These are phyloP conservation scores for Xylaria curta DNA, from an alignment of 495 filamentous ascomycete species.

Conservation along the genomic window DNA sequence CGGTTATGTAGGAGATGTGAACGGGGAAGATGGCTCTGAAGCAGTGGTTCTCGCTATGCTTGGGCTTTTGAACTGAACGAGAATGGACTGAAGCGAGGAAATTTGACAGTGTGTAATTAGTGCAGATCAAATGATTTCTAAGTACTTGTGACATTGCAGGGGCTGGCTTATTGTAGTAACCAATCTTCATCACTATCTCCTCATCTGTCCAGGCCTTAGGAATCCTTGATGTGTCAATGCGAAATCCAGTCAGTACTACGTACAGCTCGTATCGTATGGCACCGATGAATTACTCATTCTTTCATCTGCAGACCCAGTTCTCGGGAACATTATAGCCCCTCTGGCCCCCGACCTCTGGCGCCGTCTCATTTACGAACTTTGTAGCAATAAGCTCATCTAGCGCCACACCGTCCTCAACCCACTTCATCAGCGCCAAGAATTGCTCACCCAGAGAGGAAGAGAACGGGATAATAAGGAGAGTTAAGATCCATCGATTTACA, in stretches of 20 bases:
- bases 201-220: not conserved
- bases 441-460: too few species aligned
- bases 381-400: not conserved
- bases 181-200: not conserved
- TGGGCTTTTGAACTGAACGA: slow-evolving; percentile 34
- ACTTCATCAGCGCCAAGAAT: too few species aligned
- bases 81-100: slow-evolving; percentile 7
- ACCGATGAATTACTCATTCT: not conserved
- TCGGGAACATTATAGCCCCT: not conserved
- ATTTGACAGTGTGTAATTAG: not conserved
- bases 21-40: slow-evolving; percentile 45
- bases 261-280: not conserved
- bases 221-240: not conserved
- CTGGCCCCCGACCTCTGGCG: not conserved
- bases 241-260: not conserved
- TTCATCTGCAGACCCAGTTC: too few species aligned
- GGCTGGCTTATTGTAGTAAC: not conserved
- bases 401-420: too few species aligned
- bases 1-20: slow-evolving; percentile 57
- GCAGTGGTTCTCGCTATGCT: slow-evolving; percentile 50
- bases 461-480: too few species aligned
- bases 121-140: not conserved
- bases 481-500: too few species aligned
- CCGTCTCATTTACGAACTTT: not conserved
- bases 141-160: not conserved